These are phyloP conservation scores for Eucalyptus virginea DNA, from an alignment of 345 rosid genomes.

Conservation along the genomic window DNA sequence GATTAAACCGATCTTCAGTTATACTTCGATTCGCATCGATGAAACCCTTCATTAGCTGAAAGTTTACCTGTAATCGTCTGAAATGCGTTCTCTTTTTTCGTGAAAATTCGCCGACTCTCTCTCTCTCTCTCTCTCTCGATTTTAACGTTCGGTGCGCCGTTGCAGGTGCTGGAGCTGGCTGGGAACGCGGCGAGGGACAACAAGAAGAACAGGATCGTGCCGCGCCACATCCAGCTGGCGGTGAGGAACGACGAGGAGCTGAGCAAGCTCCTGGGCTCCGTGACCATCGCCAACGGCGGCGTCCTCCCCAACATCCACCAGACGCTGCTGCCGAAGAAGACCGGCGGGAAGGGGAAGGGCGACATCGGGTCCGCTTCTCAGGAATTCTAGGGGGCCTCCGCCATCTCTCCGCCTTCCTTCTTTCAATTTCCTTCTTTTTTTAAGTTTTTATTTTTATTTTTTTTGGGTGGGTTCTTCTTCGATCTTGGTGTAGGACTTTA, in stretches of 20 bases:
- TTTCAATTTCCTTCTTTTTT: accelerated
- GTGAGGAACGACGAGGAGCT: slow-evolving; percentile 1
- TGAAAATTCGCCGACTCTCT: neutral
- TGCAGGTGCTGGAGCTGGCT: neutral
- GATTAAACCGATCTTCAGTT: neutral
- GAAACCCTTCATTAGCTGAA: neutral
- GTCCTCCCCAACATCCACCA: neutral
- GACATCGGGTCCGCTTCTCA: neutral
- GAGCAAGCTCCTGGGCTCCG: neutral
- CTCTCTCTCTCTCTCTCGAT: neutral
- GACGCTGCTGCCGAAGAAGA: neutral
- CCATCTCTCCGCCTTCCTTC: neutral
- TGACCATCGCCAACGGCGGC: slow-evolving; percentile 1
- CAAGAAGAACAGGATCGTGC: slow-evolving; percentile 1
- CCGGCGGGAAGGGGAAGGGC: neutral
- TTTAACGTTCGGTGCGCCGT: neutral
- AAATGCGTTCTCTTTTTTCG: neutral
- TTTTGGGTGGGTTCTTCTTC: neutral
- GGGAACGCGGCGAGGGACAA: slow-evolving; percentile 2
- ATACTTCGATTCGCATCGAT: neutral
- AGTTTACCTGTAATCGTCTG: neutral
- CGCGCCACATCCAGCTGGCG: slow-evolving; percentile 1
- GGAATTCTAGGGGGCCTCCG: neutral
- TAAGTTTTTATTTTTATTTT: accelerated
- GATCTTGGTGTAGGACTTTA: neutral